Percentiles rank a stretch among this genome's conserved stretches.
phyloP scores from a whole-genome alignment of 495 filamentous ascomycete genomes.

The Jackrogersella multiformis region DNA sequence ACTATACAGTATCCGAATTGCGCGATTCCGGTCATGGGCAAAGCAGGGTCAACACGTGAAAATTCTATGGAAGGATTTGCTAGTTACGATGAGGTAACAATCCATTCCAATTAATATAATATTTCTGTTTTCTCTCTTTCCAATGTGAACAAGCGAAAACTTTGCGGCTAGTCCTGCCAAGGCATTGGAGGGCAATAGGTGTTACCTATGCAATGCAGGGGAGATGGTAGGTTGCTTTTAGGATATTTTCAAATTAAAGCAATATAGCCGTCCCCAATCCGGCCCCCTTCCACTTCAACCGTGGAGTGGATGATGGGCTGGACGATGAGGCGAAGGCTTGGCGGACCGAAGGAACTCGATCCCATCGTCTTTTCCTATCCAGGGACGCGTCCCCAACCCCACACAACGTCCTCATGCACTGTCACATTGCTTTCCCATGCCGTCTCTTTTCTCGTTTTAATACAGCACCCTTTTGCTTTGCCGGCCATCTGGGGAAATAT shows the following conservation, averaged over 20 bases:
- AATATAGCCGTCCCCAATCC: constrained; percentile 36
- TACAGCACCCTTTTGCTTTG: constrained; percentile 22
- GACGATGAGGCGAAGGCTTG: constrained; percentile 38
- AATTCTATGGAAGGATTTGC: constrained; percentile 42
- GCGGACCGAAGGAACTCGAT: constrained; percentile 35
- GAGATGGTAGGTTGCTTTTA: constrained; percentile 46
- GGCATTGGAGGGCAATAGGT: constrained; percentile 16
- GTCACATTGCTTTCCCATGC: constrained; percentile 16
- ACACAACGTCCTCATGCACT: constrained; percentile 18
- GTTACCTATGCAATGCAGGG: constrained; percentile 44
- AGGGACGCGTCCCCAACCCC: constrained; percentile 32
- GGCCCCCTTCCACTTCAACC: constrained; percentile 29
- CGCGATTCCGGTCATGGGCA: constrained; percentile 33
- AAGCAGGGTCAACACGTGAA: constrained; percentile 33
- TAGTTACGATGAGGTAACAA: constrained; percentile 37
- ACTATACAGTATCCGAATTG: constrained; percentile 12
- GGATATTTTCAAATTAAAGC: constrained; percentile 45
- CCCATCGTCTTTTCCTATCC: constrained; percentile 21
- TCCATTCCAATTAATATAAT: constrained; percentile 47
- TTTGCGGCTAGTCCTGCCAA: constrained; percentile 16
- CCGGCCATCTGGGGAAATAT: constrained; percentile 36
- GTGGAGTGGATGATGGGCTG: constrained; percentile 31
- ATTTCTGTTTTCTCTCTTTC: constrained; percentile 26
- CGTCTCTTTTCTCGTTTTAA: not conserved
- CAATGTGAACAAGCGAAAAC: constrained; percentile 10